Evolutionary conservation across 2,329 filamentous ascomycete genomes (phyloP), one percentile per base, ranked within the genome.

Genomic region (Penicillium hordei): DNA sequence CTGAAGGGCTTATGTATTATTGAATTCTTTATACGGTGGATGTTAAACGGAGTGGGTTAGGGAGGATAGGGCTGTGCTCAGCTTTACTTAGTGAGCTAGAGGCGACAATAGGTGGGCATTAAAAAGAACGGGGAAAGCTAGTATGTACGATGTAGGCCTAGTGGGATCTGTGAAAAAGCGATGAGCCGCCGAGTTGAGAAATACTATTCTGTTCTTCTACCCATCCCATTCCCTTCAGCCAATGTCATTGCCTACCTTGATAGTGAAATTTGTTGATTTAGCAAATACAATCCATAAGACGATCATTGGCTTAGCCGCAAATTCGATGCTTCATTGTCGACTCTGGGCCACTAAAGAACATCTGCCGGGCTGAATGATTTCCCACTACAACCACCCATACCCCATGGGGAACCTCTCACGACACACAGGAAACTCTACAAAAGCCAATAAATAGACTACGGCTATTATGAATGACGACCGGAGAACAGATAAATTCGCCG

Each of bases 151-250:
- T 17, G 21, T 42, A 42, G 40, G 19, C 3, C 13, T 25, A 25
- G 48, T 49, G 48, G 23, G 15, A n/a, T 49, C 34, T 27, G 33
- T 21, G 23, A 46, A 46, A 53, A 63, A 60, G 53, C n/a, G 55
- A 59, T 58, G 54, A 63, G 49, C 56, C 56, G 58, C 46, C 43
- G 48, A 42, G 58, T 51, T 57, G 60, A 61, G 60, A 64, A 63
- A 66, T 56, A 57, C 46, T 64, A 57, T 48, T 64, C 56, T 63
- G 48, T 52, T 60, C 52, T 33, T 29, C 40, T 34, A 27, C 39
- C 45, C 25, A 31, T 31, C 27, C 36, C 10, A 21, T 45, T 57
- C 42, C 42, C 19, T 39, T 36, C 27, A 5, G 42, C 23, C 6
- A 9, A 48, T 43, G 25, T 29, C 7, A 39, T 38, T 19, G 17